Evolutionary conservation across 345 rosid genomes (phyloP), one percentile per base, ranked within the genome.

Genomic region (Eucalyptus sp.): DNA sequence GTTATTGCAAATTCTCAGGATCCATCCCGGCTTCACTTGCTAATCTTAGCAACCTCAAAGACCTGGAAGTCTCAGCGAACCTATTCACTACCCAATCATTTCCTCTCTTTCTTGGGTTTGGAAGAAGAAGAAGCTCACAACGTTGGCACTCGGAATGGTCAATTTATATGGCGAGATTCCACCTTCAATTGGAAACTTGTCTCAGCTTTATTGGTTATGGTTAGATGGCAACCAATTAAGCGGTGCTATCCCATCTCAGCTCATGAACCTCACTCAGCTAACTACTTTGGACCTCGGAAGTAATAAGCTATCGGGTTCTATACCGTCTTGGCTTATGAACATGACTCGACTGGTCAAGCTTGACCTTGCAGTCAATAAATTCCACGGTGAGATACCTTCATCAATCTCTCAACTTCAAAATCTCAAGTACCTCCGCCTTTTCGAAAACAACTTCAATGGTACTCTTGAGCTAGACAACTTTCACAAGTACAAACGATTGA

Each of bases 11-110:
- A 1, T 91, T 91, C 50, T 68, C 52, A n/a, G 92, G 91, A 20
- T 33, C 43, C 37, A 22, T 91, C 22, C 91, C 90, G 27, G 22
- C 91, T 56, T 91, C 91, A 31, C 24, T 91, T 43, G 87, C 87
- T 50, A 87, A 90, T 20, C 91, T 92, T 44, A 62, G 90, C 86
- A 54, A 66, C 31, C 89, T 90, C 9, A 2, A 68, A 15, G 1
- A 11, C 80, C 56, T 92, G 27, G 5, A 1, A n/a, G 50, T 87
- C 27, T 4, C 1, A 52, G 12, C 0, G 25, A 87, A 68, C 49
- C 52, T 46, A 12, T 88, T 89, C 60, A 1, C 3, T 3, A 50
- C 60, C 22, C 90, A 49, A n/a, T 6, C 37, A 17, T 31, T 13
- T 60, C 62, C 13, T 84, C 87, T 54, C 2, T 62, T 4, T 33